Base-by-base conservation (phyloP, 495 filamentous ascomycete species). In the Xylaria sp. region DNA sequence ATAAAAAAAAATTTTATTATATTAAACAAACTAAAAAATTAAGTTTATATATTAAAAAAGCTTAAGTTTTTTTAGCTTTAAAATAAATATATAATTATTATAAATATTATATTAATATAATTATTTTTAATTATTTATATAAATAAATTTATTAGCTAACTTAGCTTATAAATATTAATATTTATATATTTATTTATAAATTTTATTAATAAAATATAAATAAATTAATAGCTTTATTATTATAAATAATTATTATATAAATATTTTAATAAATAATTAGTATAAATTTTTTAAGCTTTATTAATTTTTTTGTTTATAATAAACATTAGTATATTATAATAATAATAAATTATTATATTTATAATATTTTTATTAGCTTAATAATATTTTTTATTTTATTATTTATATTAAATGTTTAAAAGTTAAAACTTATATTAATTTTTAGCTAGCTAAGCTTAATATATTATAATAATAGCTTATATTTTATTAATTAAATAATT, bases 311-410 rank as follows among this genome's bases (percentile, higher is more conserved):
- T 58, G 19, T 1, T 35, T 17, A 58, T 58, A 58, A 58, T 58
- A 58, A 35, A 35, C 6, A 58, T 19, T 0, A 58, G 5, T 33
- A 58, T 58, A 58, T 58, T 19, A 5, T 58, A 31, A 58, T 58
- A 31, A 21, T 58, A 19, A 19, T 58, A 31, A 58, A 58, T 19
- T 58, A 58, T 58, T 58, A 33, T 33, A 33, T 14, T 58, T 35
- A 35, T 1, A 2, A 58, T 35, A 62, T 68, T 67, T 41, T 40
- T 62, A 46, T 6, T 67, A 37, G 53, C 7, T 66, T 67, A 40
- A 35, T 9, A 21, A 29, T 17, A 35, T 31, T 31, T 26, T 0
- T 2, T 58, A 31, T 35, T 35, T 58, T 58, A 31, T 31, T 31
- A 24, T 33, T 31, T 35, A 35, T 58, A 19, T 17, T 33, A 17